phyloP scores from a whole-genome alignment of 2,329 filamentous ascomycete species.

The Trichoderma asperellum region DNA sequence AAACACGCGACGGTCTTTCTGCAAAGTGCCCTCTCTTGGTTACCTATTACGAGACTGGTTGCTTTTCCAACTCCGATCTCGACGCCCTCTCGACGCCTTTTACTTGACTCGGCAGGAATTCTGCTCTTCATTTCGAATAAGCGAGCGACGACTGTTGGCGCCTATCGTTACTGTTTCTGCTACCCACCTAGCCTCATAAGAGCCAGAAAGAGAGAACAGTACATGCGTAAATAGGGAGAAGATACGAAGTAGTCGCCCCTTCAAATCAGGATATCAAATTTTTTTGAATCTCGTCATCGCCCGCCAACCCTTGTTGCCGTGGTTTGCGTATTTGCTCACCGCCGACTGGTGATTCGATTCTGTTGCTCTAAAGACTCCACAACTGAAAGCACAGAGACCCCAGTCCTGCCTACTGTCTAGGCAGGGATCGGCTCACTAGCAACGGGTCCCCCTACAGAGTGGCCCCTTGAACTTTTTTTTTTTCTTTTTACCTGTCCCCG shows the following conservation, averaged over 20 bases:
- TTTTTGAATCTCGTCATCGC: constrained; percentile 25
- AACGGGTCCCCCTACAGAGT: constrained; percentile 15
- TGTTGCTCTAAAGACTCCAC: constrained; percentile 8
- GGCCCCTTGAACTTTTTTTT: constrained; percentile 17
- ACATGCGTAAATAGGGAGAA: background rate
- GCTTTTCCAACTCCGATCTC: background rate
- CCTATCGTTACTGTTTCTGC: background rate
- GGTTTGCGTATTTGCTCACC: constrained; percentile 18
- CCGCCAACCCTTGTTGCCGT: constrained; percentile 14
- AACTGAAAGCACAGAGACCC: constrained; percentile 10
- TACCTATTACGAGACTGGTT: constrained; percentile 24
- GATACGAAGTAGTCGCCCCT: background rate
- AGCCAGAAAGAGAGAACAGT: background rate
- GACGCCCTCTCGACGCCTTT: constrained; percentile 23
- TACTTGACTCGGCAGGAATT: constrained; percentile 18
- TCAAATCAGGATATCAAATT: constrained; percentile 17
- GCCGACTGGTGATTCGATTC: constrained; percentile 26
- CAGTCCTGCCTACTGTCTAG: constrained; percentile 1
- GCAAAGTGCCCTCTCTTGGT: constrained; percentile 1
- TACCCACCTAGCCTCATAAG: background rate
- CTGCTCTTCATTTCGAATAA: background rate
- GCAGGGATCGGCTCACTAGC: constrained; percentile 24
- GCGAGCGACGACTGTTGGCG: constrained; percentile 7
- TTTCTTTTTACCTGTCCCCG: constrained; percentile 18
- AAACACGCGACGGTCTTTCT: constrained; percentile 24